Percentiles rank a stretch among this genome's conserved stretches.
These are phyloP conservation scores for Ananas comosus DNA, from an alignment of 176 grass and related monocot genomes.

Conservation along the genomic window DNA sequence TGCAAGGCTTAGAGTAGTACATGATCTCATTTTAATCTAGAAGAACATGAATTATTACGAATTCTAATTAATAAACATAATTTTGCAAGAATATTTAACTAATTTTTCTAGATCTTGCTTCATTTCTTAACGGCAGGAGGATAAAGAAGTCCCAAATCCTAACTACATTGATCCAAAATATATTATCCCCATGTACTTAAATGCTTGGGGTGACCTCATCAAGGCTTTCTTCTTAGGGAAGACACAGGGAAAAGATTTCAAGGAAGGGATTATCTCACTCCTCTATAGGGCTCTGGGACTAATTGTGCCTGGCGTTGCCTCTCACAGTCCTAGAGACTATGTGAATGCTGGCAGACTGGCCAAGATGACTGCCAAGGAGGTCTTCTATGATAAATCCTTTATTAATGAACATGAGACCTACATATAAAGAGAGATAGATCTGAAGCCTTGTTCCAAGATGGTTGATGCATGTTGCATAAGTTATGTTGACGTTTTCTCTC, in stretches of 20 bases:
- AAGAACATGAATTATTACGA: too few species aligned
- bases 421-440: too few species aligned
- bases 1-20: too few species aligned
- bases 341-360: slow-evolving; percentile 50
- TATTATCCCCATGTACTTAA: slow-evolving; percentile 33
- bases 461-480: too few species aligned
- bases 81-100: background rate
- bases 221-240: slow-evolving; percentile 17
- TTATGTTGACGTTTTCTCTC: too few species aligned
- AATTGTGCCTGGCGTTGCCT: slow-evolving; percentile 43
- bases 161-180: slow-evolving; percentile 55
- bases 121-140: background rate
- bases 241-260: slow-evolving; percentile 40
- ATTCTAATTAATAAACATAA: background rate
- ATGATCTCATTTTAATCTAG: too few species aligned
- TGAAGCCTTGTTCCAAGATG: too few species aligned
- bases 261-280: slow-evolving; percentile 6
- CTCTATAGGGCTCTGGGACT: slow-evolving; percentile 25
- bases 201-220: slow-evolving; percentile 31
- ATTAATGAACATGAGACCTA: too few species aligned
- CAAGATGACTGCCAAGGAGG: slow-evolving; percentile 1
- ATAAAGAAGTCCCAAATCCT: slow-evolving; percentile 47
- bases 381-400: background rate
- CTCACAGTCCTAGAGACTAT: slow-evolving; percentile 64
- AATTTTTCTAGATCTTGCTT: background rate